Evolutionary conservation across 306 rosid genomes (phyloP), one percentile per base, ranked within the genome.

Genomic region (Sphenostylis stenocarpa): DNA sequence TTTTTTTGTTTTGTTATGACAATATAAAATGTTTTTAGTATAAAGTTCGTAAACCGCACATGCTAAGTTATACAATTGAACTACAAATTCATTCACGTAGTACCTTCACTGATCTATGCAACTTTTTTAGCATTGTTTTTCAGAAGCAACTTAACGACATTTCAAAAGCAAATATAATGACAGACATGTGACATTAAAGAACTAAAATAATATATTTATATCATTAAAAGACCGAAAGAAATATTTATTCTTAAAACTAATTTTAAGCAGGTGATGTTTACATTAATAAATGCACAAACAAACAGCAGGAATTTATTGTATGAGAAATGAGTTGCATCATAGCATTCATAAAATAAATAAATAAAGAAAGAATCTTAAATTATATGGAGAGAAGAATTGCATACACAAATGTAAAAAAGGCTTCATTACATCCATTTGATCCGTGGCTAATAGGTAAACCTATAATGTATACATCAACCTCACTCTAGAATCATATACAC

Each of bases 401-500:
- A 65, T 43, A 20, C 49, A 72, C 14, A 44, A 51, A 41, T 6
- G 15, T 28, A 55, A 56, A 43, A 43, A 43, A 14, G 63, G 0
- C 51, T 65, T 65, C 51, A 20, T 75, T 85, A 86, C 79, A 80
- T 34, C 7, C 15, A 36, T 84, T 73, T 39, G 71, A 76, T 33
- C 12, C 14, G 23, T 85, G 84, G 86, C 72, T 80, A 81, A 80
- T 70, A 67, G 60, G 77, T 72, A 63, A 75, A 75, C 79, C 78
- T 64, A 78, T 53, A 43, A 67, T 19, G 63, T 62, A 29, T 52
- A 70, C 12, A 65, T 11, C 21, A 38, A 64, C 17, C 47, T 64
- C 70, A 36, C 26, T 48, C 77, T 75, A 72, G 39, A 79, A 82
- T 82, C 81, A 85, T 91, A 57, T 87, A 81, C 89, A 82, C 76